phyloP scores from a whole-genome alignment of 2,329 filamentous ascomycete genomes.

The Fonsecaea erecta region DNA sequence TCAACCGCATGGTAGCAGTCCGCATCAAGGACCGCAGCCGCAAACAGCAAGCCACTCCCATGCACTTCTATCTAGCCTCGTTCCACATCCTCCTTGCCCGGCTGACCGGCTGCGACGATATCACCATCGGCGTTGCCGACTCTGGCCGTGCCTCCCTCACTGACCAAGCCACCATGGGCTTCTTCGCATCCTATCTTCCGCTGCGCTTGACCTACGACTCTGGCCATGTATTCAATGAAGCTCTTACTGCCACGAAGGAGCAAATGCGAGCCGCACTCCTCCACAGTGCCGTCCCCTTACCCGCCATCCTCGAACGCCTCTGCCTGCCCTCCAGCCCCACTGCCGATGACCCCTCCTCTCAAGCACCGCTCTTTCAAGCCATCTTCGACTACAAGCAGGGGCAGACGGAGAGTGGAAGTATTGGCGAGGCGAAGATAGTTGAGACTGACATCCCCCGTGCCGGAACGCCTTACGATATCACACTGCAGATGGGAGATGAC shows the following conservation, averaged over 20 bases:
- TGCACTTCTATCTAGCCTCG: conserved; percentile 55
- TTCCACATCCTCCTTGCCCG: conserved; percentile 47
- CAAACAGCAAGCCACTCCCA: conserved; percentile 45
- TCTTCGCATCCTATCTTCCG: conserved; percentile 57
- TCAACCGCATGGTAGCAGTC: conserved; percentile 33
- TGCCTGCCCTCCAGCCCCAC: not conserved
- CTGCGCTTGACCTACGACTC: conserved; percentile 45
- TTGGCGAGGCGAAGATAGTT: conserved; percentile 27
- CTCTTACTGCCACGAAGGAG: not conserved
- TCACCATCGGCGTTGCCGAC: conserved; percentile 57
- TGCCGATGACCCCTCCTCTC: conserved; percentile 7
- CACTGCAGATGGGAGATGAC: conserved; percentile 19
- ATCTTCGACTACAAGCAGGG: conserved; percentile 54
- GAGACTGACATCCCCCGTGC: conserved; percentile 14
- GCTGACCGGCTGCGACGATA: conserved; percentile 44
- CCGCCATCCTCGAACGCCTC: conserved; percentile 10
- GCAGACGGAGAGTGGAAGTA: conserved; percentile 37
- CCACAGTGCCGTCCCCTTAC: conserved; percentile 6
- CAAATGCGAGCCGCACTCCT: conserved; percentile 3
- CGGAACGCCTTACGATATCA: conserved; percentile 17
- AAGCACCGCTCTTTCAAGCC: conserved; percentile 56
- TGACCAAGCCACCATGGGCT: conserved; percentile 48
- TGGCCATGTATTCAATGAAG: conserved; percentile 41
- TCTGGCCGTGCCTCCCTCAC: conserved; percentile 45
- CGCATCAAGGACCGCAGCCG: conserved; percentile 38